phyloP scores from a whole-genome alignment of 1,284 basidiomycete genomes.

The Xerocomus nothofagi region DNA sequence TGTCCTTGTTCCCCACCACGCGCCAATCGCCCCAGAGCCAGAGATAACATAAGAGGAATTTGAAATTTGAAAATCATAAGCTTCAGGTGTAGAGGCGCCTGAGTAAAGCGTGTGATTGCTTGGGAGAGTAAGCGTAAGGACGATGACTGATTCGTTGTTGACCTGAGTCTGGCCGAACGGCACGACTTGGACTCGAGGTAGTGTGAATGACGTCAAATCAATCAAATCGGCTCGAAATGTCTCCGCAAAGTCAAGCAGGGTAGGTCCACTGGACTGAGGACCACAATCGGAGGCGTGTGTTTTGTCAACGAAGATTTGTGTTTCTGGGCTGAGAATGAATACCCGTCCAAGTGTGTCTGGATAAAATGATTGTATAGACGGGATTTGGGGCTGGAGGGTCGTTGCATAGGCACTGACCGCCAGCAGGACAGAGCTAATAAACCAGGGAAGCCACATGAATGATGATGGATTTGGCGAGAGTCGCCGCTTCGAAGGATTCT shows the following conservation, averaged over 20 bases:
- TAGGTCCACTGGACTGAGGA: constrained; percentile 8
- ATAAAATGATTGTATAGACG: constrained; percentile 27
- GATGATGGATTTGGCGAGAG: not conserved
- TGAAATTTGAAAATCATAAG: constrained; percentile 35
- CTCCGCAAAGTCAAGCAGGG: constrained; percentile 27
- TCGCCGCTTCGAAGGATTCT: not conserved
- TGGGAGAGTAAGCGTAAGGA: constrained; percentile 26
- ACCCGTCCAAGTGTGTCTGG: constrained; percentile 3
- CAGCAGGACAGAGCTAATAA: constrained; percentile 1
- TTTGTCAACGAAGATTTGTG: constrained; percentile 26
- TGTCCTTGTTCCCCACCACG: constrained; percentile 42
- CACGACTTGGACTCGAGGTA: constrained; percentile 17
- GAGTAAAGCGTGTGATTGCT: constrained; percentile 31
- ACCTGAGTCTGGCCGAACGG: not conserved
- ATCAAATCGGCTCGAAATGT: constrained; percentile 27
- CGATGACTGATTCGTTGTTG: constrained; percentile 12
- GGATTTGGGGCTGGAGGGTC: constrained; percentile 25
- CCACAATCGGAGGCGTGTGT: constrained; percentile 1
- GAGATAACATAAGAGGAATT: constrained; percentile 31
- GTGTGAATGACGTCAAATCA: constrained; percentile 17
- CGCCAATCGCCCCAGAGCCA: constrained; percentile 34
- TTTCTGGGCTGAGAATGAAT: constrained; percentile 21
- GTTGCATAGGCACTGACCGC: not conserved
- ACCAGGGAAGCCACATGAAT: constrained; percentile 7
- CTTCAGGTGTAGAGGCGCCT: constrained; percentile 35